Base-by-base conservation (phyloP, 768 basidiomycete species). In the Hygrophoropsis aurantiaca region DNA sequence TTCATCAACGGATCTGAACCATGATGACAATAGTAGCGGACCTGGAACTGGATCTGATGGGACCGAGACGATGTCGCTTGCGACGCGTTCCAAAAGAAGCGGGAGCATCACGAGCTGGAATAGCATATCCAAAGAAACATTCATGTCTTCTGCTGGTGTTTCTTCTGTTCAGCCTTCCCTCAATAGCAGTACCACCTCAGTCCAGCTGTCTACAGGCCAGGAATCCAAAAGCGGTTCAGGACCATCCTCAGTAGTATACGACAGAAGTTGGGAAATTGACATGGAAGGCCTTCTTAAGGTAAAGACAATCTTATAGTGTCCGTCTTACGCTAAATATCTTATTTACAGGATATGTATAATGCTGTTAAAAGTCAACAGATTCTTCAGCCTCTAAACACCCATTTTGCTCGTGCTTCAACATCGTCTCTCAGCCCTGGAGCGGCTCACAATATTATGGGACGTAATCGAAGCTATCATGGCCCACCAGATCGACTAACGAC, bases 311-410 rank as follows among this genome's bases (percentile, higher is more conserved):
- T 33, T 42, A 34, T 38, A 19, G 27, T 46, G 19, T 18, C 19
- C 20, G 40, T 46, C 35, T 47, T 49, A 53, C 40, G 43, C 5
- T 30, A 13, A n/a, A 42, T 8, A 40, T 19, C 5, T 13, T 26
- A 21, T 34, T 16, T 13, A 1, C 54, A 94, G 90, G 97, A 99
- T 60, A 95, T 99, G 79, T 99, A 94, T 73, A 80, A 75, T 56
- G 85, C 93, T 7, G 84, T 98, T 68, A 94, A 94, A 71, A 81
- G 75, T 33, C 89, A 94, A 57, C 90, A 94, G 63, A 94, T 97
- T 53, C 67, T 94, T 32, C 89, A 94, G 53, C 94, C 94, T 2
- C 66, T 85, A 21, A 77, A 74, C 49, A 75, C 72, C 49, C 71
- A 70, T 52, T 54, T 55, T 40, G 52, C 59, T 44, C 74, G 82